Evolutionary conservation across 495 filamentous ascomycete species (phyloP).

Genomic region (Cenococcum geophilum): DNA sequence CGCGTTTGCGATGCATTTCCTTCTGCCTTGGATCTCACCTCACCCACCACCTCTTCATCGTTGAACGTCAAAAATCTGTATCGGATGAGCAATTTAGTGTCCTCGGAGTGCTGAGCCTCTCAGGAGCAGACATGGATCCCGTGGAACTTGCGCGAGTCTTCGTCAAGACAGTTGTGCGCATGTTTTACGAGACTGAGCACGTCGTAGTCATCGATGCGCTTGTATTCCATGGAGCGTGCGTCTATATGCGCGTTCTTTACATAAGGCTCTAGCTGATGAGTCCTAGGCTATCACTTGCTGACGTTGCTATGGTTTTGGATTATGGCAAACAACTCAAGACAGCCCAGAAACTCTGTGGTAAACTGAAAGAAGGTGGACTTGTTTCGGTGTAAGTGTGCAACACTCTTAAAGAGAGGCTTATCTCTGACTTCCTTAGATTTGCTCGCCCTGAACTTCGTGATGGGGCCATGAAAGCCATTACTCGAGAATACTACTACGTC

Average conservation of each 20-base stretch:
- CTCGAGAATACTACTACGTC: constrained; percentile 92
- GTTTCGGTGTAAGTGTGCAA: constrained; percentile 60
- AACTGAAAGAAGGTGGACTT: constrained; percentile 77
- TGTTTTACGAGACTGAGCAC: constrained; percentile 87
- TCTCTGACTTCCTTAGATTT: constrained; percentile 9
- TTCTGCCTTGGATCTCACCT: too few relatives aligned
- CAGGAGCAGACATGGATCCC: constrained; percentile 18
- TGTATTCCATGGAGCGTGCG: constrained; percentile 80
- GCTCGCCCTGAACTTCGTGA: constrained; percentile 70
- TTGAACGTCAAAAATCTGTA: not conserved
- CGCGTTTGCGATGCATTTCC: too few relatives aligned
- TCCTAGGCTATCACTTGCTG: constrained; percentile 70
- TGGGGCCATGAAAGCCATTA: constrained; percentile 66
- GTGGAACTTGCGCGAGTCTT: constrained; percentile 88
- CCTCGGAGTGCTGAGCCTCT: not conserved
- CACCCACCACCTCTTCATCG: not conserved
- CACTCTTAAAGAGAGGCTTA: not conserved
- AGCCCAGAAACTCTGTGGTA: constrained; percentile 77
- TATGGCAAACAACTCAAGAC: constrained; percentile 71
- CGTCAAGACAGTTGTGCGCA: constrained; percentile 78
- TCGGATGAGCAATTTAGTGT: not conserved
- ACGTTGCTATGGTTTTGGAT: constrained; percentile 76
- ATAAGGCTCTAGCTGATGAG: constrained; percentile 9
- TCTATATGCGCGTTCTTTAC: constrained; percentile 13
- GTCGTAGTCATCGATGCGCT: constrained; percentile 89